These are phyloP conservation scores for Alopecurus myosuroides DNA, from an alignment of 176 grass and related monocot genomes.

Conservation along the genomic window DNA sequence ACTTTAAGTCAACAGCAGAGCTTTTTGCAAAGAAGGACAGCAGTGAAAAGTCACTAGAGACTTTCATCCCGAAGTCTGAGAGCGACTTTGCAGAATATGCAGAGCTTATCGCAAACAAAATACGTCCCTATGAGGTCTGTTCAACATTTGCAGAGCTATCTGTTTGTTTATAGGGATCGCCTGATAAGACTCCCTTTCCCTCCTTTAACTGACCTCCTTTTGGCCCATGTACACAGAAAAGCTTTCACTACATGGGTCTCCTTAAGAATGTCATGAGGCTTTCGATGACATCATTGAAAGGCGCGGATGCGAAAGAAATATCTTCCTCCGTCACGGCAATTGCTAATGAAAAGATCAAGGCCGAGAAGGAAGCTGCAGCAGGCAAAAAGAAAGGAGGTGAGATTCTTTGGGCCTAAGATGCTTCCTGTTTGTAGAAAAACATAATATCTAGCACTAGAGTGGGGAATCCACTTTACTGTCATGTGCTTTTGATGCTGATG, in stretches of 20 bases:
- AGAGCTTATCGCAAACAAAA: conserved; percentile 69
- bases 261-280: conserved; percentile 75
- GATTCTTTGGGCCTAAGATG: neutral
- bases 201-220: neutral
- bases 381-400: conserved; percentile 80
- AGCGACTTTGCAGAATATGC: conserved; percentile 74
- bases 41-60: conserved; percentile 62
- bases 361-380: conserved; percentile 64
- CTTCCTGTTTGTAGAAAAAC: neutral
- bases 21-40: conserved; percentile 70
- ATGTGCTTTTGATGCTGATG: neutral
- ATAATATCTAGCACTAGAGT: neutral
- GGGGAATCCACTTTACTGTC: neutral
- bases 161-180: neutral
- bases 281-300: conserved; percentile 61
- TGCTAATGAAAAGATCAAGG: conserved; percentile 81
- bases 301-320: conserved; percentile 78
- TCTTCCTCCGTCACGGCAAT: conserved; percentile 76
- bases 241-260: conserved; percentile 76
- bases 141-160: neutral
- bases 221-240: conserved; percentile 55
- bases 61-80: conserved; percentile 82
- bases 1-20: conserved; percentile 76
- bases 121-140: conserved; percentile 66
- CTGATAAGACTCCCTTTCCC: neutral